These are phyloP conservation scores for Chlamydomonas sphaeroides DNA, from an alignment of 139 green algal genomes.

Conservation along the genomic window DNA sequence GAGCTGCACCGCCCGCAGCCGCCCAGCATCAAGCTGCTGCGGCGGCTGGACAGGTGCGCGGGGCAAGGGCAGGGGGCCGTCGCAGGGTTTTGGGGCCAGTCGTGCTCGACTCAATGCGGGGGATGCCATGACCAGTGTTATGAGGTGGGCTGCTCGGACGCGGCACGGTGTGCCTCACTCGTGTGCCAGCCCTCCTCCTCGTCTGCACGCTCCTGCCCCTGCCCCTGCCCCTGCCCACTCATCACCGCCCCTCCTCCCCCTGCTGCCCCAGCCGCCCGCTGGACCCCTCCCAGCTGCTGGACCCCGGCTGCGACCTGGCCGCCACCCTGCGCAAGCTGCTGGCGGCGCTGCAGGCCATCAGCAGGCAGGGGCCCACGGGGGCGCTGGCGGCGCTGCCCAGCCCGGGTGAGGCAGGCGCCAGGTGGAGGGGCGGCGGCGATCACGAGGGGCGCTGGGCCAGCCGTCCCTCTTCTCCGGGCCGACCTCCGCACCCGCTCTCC, in stretches of 20 bases:
- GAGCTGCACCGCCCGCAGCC: neutral
- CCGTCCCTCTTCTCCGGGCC: too few relatives aligned
- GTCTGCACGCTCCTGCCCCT: neutral
- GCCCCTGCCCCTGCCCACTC: neutral
- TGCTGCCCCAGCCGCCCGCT: neutral
- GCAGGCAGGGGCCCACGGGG: neutral
- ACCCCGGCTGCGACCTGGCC: neutral
- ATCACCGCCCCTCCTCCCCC: too few relatives aligned
- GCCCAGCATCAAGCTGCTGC: neutral
- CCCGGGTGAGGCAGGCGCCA: neutral
- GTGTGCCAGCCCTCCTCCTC: neutral
- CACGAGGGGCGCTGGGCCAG: too few relatives aligned
- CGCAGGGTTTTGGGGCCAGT: too few relatives aligned
- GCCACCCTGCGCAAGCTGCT: constrained; percentile 8
- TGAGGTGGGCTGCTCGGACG: neutral
- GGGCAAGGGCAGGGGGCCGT: neutral
- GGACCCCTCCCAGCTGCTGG: constrained; percentile 3
- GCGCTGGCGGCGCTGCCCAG: neutral
- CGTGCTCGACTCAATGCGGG: too few relatives aligned
- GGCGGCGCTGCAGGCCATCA: constrained; percentile 19
- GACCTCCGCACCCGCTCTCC: too few relatives aligned
- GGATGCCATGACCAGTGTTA: neutral
- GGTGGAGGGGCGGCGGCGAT: neutral
- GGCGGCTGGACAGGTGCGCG: constrained; percentile 22
- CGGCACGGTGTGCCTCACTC: neutral